Conservation (phyloP, 176 grass and related monocot species). For the Triticum urartu region DNA sequence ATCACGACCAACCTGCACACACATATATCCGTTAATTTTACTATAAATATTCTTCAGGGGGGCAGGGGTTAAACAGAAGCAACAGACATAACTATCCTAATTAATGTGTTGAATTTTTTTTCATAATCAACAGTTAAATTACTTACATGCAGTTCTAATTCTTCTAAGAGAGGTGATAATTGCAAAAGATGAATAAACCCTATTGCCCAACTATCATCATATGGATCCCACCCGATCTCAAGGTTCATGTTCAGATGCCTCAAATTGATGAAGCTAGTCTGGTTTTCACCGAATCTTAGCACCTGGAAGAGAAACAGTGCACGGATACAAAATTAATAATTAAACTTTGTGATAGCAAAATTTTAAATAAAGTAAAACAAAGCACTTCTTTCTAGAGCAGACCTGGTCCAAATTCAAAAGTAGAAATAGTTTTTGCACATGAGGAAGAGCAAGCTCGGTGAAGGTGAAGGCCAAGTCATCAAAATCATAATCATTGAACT, state of each 20-base stretch:
- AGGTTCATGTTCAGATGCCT: not conserved
- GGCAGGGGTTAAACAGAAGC: not conserved
- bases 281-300: not conserved
- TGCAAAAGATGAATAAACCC: not conserved
- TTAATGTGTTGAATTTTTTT: not conserved
- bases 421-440: constrained; percentile 8
- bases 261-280: not conserved
- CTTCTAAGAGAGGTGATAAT: not conserved
- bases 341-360: too few species aligned
- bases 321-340: not conserved
- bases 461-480: not conserved
- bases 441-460: not conserved
- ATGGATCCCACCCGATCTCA: not conserved
- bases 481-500: not conserved
- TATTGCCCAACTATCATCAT: not conserved
- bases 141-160: not conserved
- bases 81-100: not conserved
- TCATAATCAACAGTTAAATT: not conserved
- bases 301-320: not conserved
- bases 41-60: not conserved
- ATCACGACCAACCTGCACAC: not conserved
- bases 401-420: not conserved
- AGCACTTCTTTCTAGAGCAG: not conserved
- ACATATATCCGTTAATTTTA: not conserved
- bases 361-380: not conserved